These are phyloP conservation scores for Ensete glaucum DNA, from an alignment of 176 grass and related monocot genomes.

Conservation along the genomic window DNA sequence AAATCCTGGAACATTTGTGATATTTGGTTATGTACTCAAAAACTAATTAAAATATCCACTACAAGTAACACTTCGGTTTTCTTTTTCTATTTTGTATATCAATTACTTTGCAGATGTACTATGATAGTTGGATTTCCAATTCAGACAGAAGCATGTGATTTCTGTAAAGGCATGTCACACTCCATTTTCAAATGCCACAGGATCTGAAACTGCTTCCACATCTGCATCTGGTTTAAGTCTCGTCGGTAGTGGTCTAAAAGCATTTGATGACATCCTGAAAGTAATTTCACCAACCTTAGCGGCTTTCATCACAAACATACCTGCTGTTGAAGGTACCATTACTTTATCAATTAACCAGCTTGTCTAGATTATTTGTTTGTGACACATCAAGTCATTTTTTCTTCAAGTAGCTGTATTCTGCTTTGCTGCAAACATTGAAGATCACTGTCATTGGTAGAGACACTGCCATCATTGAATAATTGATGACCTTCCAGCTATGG, in stretches of 20 bases:
- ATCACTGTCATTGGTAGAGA: no score
- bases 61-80: no score
- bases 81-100: not conserved
- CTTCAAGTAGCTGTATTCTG: no score
- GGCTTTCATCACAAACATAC: slow-evolving; percentile 69
- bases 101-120: not conserved
- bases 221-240: slow-evolving; percentile 21
- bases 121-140: not conserved
- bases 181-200: slow-evolving; percentile 29
- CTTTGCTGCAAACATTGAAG: no score
- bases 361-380: not conserved
- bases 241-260: slow-evolving; percentile 41
- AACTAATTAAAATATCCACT: no score
- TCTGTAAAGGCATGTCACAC: not conserved
- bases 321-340: slow-evolving; percentile 64
- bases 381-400: no score
- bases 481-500: no score
- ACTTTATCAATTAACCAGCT: not conserved
- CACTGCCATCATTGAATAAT: no score
- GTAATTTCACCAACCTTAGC: slow-evolving; percentile 35
- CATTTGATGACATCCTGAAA: slow-evolving; percentile 68
- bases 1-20: no score
- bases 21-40: no score
- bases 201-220: slow-evolving; percentile 35
- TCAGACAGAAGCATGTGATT: not conserved